Evolutionary conservation across 2,329 filamentous ascomycete species (phyloP), one percentile per base, ranked within the genome.

Genomic region (Xylaria sp.): DNA sequence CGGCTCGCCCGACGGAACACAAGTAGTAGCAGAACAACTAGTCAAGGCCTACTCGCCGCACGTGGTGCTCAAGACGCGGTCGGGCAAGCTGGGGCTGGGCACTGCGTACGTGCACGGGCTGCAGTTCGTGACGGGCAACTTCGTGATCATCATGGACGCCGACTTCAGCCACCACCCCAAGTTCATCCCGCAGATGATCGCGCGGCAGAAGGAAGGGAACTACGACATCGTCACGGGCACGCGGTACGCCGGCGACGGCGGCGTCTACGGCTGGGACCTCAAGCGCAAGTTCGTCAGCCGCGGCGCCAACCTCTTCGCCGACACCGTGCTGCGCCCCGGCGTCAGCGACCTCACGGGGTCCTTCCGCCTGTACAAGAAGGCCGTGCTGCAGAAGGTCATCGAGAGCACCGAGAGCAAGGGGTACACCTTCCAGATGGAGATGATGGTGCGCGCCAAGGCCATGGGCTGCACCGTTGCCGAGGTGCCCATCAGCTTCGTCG

Each of bases 391-490:
- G 81, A 94, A 93, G 86, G 94, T 97, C 68, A 98, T 99, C 76
- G 85, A 87, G 78, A 93, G 88, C 82, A 98, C 94, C 9, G 92
- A 98, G 86, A 96, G 93, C 80, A 97, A 98, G 84, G 96, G 96
- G 2, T 99, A 98, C 81, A 95, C 92, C 50, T 99, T 99, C 87
- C 96, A 99, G 89, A 99, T 99, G 96, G 95, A 98, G 87, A 92
- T 99, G 90, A 98, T 98, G 91, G 95, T 98, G 9, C 88, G 94
- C 71, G 96, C 96, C 41, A 98, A 98, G 89, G 93, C 92, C 18
- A 94, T 98, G 93, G 95, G 96, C 0, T 97, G 89, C 84, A 92
- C 91, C 46, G 95, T 99, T 39, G 93, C 93, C 18, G 96, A 99
- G 86, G 95, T 97, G 70, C 96, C 96, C 13, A 99, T 99, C 75